A percentile compares a stretch with the other conserved stretches of the same genome.
Conservation (phyloP, 805 yeast species). For the Hyphopichia homilentoma region DNA sequence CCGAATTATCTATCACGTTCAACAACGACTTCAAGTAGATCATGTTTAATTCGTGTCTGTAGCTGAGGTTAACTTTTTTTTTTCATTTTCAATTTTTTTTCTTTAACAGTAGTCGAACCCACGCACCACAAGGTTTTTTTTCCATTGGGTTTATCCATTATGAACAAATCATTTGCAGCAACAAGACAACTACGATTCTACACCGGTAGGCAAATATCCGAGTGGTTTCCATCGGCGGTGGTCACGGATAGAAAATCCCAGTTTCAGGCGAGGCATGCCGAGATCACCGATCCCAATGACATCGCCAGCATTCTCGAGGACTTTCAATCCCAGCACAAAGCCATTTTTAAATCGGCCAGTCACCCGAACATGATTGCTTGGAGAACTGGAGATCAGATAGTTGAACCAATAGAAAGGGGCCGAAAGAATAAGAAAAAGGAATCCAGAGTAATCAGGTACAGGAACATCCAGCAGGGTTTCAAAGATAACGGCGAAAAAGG, state of each 20-base stretch:
- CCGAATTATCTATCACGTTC: conserved; percentile 92
- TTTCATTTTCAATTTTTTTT: no score
- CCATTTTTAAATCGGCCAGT: conserved; percentile 49
- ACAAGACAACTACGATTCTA: background rate
- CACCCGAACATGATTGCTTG: conserved; percentile 78
- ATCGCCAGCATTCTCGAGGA: conserved; percentile 40
- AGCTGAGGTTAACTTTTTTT: no score
- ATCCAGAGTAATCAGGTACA: conserved; percentile 10
- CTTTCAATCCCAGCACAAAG: conserved; percentile 44
- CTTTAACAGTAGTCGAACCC: no score
- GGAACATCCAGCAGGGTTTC: conserved; percentile 51
- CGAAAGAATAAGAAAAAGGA: conserved; percentile 33
- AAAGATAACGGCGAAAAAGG: conserved; percentile 74
- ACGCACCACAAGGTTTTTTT: no score
- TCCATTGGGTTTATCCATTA: no score
- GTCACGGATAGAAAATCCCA: conserved; percentile 53
- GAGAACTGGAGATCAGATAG: conserved; percentile 41
- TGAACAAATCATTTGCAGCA: no score
- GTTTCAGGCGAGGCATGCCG: conserved; percentile 61
- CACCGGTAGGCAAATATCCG: conserved; percentile 7
- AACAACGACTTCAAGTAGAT: conserved; percentile 82
- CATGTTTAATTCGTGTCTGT: no score
- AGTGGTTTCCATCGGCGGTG: conserved; percentile 30
- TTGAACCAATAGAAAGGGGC: background rate
- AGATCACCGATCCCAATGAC: conserved; percentile 34